These are phyloP conservation scores for Penicillium hordei DNA, from an alignment of 2,329 filamentous ascomycete genomes.

Conservation along the genomic window DNA sequence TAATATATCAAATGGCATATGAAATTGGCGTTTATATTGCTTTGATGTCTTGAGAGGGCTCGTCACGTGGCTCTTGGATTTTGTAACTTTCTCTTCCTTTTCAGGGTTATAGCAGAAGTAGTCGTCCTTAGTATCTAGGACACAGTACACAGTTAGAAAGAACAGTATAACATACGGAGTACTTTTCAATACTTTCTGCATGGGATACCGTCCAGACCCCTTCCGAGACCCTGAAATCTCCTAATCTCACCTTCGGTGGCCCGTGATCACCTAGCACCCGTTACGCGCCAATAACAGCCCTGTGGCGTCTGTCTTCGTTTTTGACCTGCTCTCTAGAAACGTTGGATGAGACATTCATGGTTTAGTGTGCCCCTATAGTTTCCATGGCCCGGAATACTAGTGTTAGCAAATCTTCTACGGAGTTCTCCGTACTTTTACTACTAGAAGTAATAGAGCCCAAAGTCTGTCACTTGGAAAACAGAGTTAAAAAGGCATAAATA, in stretches of 20 bases:
- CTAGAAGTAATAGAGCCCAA: background rate
- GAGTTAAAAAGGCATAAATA: too few relatives aligned
- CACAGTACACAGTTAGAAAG: background rate
- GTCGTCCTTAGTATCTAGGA: background rate
- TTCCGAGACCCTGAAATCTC: slow-evolving; percentile 3
- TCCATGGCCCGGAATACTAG: background rate
- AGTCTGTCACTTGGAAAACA: background rate
- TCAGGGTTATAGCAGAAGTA: background rate
- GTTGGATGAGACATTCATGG: background rate
- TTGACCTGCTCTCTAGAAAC: background rate
- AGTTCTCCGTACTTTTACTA: background rate
- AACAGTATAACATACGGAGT: too few relatives aligned
- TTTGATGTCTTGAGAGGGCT: background rate
- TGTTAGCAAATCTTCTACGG: background rate
- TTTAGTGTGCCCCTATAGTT: background rate
- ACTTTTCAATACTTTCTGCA: background rate
- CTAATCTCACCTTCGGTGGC: slow-evolving; percentile 1
- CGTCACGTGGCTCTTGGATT: background rate
- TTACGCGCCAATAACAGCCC: background rate
- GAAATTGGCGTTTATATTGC: background rate
- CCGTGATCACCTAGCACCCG: slow-evolving; percentile 3
- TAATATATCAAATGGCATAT: background rate
- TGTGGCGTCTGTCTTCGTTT: slow-evolving; percentile 1
- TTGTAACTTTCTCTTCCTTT: background rate
- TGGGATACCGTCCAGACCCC: background rate